These are phyloP conservation scores for Tagetes erecta DNA, from an alignment of 129 eudicot species.

Conservation along the genomic window DNA sequence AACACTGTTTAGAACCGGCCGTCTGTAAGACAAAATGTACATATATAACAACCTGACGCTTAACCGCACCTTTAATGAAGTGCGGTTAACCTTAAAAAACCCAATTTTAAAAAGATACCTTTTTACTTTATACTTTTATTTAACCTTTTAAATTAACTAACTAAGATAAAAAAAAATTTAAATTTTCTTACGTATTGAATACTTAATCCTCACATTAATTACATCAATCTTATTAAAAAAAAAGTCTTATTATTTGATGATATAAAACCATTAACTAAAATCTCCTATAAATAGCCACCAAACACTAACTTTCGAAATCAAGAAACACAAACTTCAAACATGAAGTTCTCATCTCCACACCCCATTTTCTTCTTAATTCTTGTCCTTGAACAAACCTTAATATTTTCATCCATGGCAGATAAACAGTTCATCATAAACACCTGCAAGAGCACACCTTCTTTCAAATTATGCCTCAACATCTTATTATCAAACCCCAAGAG, in stretches of 20 bases:
- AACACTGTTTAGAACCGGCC: no score
- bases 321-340: slow-evolving; percentile 3
- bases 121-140: neutral
- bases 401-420: slow-evolving; percentile 25
- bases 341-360: slow-evolving; percentile 16
- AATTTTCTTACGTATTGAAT: neutral
- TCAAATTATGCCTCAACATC: slow-evolving; percentile 35
- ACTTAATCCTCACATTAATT: neutral
- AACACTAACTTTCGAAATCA: neutral
- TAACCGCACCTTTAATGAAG: no score
- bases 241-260: no score
- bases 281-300: slow-evolving; percentile 17
- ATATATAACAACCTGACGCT: no score
- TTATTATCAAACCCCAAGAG: slow-evolving; percentile 39
- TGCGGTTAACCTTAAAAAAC: no score
- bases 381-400: slow-evolving; percentile 22
- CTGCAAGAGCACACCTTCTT: slow-evolving; percentile 44
- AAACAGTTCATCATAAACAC: slow-evolving; percentile 35
- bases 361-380: slow-evolving; percentile 19
- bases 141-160: no score
- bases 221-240: neutral
- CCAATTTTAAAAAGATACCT: neutral
- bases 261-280: slow-evolving; percentile 13
- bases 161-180: neutral
- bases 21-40: no score